Evolutionary conservation across 495 filamentous ascomycete genomes (phyloP).

Genomic region (Trichodelitschia bisporula): DNA sequence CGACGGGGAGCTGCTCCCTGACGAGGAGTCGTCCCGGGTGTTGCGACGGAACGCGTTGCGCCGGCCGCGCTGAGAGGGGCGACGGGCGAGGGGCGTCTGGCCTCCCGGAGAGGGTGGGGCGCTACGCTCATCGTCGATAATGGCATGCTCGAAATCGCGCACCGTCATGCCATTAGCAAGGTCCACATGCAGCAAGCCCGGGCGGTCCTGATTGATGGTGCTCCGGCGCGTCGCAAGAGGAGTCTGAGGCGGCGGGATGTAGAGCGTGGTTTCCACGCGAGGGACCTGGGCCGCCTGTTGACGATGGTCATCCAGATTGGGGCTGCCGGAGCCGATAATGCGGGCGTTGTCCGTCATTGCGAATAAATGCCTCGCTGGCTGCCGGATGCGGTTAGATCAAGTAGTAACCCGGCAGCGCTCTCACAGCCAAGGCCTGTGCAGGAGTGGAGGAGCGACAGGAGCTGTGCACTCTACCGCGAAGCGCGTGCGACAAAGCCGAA

Average conservation of each 20-base stretch:
- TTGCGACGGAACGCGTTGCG: constrained; percentile 15
- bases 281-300: constrained; percentile 46
- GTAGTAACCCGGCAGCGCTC: too few species aligned
- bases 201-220: constrained; percentile 11
- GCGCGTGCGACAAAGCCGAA: too few species aligned
- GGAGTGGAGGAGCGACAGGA: too few species aligned
- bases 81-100: background rate
- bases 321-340: too few species aligned
- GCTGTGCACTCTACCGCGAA: too few species aligned
- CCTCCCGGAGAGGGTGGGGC: constrained; percentile 8
- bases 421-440: too few species aligned
- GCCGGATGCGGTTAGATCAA: too few species aligned
- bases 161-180: constrained; percentile 19
- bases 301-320: constrained; percentile 93
- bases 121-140: constrained; percentile 55
- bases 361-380: too few species aligned
- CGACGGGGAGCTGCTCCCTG: constrained; percentile 45
- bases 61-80: too few species aligned
- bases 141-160: constrained; percentile 55
- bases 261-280: too few species aligned
- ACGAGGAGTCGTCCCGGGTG: constrained; percentile 28
- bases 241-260: constrained; percentile 33
- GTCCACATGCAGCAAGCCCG: constrained; percentile 24
- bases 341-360: too few species aligned
- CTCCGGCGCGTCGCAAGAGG: constrained; percentile 10